These are phyloP conservation scores for Ganoderma lucidum DNA, from an alignment of 1,284 basidiomycete genomes.

Conservation along the genomic window DNA sequence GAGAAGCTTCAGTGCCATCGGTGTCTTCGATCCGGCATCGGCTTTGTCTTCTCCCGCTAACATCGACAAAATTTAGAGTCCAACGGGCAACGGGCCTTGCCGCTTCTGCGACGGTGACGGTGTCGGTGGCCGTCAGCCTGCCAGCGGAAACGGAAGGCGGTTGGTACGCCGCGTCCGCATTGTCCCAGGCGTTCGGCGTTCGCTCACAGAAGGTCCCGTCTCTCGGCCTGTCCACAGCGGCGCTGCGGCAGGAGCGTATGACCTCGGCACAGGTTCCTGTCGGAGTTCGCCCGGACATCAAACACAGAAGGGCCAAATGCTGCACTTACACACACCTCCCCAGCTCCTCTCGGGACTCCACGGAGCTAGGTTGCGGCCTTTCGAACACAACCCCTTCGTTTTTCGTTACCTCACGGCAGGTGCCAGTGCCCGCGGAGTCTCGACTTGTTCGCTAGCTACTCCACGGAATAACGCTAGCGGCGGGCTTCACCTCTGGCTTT, in stretches of 20 bases:
- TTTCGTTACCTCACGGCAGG: no score
- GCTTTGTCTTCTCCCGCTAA: neutral
- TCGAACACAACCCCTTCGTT: neutral
- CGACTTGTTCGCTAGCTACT: neutral
- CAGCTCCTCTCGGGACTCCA: neutral
- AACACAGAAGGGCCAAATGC: neutral
- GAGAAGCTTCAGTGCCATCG: neutral
- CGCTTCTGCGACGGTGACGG: no score
- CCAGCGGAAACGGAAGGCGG: neutral
- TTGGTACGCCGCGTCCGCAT: neutral
- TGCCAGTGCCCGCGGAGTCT: neutral
- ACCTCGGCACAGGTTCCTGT: neutral
- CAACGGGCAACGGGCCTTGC: neutral
- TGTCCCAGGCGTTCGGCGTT: neutral
- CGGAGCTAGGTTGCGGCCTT: neutral
- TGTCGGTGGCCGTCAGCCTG: neutral
- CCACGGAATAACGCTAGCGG: neutral
- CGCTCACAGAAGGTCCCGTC: neutral
- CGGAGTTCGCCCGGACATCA: neutral
- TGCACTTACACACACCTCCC: neutral
- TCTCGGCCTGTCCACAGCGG: neutral
- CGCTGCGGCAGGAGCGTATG: conserved; percentile 1
- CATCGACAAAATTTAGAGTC: neutral
- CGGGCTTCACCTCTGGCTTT: neutral
- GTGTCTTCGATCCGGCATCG: neutral